Base-by-base conservation (phyloP, 2,329 filamentous ascomycete species). In the Ceratocystis ficicola region DNA sequence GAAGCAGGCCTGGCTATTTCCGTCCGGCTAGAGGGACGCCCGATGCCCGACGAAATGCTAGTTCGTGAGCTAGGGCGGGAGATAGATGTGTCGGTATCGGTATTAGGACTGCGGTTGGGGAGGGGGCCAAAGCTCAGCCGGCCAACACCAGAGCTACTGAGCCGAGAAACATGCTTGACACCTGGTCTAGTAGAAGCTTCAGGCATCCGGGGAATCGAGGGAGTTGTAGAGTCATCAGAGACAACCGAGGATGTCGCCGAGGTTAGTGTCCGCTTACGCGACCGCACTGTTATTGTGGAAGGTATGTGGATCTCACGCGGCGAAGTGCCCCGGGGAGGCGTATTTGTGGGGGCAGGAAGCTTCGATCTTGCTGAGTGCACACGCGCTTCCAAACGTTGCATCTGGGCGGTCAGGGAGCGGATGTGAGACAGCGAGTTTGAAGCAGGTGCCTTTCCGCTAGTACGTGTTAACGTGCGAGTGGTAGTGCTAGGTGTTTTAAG, bases 361-460 rank as follows among this genome's bases (percentile, higher is more conserved):
- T 94, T 96, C 48, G 93, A 96, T 70, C 91, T 86, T 20, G 88
- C 94, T 28, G 87, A 90, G 68, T 97, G 91, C 8, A 99, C 93
- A 57, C 94, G 85, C 69, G 94, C 90, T 75, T 97, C 94, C 68
- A 99, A 86, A 70, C 90, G 89, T 76, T 96, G 90, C 91, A 97
- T 96, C 77, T 97, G 94, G 32, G 90, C 92, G 67, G 95, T 96
- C 69, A 99, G 85, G 36, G 87, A 88, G 69, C 93, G 90, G 72
- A 99, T 95, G 74, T 99, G 94, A 70, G 89, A 88, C 62, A 99
- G 83, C 1, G 94, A 97, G 69, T 79, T 84, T 68, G 80, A 86
- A 64, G 80, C 78, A 30, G 83, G 76, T 8, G 83, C 79, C 1
- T 81, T 71, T 36, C 75, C 73, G 68, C 80, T 73, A 36, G 73